Evolutionary conservation across 2,329 filamentous ascomycete species (phyloP).

Genomic region (Chaetomiaceae sp.): DNA sequence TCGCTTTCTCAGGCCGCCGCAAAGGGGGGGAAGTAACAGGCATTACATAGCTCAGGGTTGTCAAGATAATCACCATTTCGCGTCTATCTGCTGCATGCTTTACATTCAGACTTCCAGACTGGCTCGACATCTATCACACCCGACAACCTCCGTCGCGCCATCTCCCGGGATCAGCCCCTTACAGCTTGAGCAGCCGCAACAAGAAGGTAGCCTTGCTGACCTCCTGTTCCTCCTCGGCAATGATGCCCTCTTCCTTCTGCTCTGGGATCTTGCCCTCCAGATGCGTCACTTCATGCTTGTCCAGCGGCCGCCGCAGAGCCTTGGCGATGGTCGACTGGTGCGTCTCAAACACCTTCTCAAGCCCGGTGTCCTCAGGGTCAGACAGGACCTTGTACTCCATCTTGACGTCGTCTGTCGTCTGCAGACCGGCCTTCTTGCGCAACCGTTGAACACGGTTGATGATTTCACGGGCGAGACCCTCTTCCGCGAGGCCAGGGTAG

Average conservation of each 20-base stretch:
- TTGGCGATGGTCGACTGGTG: constrained; percentile 69
- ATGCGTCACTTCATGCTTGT: constrained; percentile 59
- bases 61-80: neutral
- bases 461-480: constrained; percentile 86
- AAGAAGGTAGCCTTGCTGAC: constrained; percentile 67
- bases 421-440: constrained; percentile 87
- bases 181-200: constrained; percentile 71
- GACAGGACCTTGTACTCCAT: constrained; percentile 85
- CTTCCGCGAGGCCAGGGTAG: constrained; percentile 79
- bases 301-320: constrained; percentile 69
- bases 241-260: constrained; percentile 53
- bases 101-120: constrained; percentile 5
- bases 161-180: constrained; percentile 25
- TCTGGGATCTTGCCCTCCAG: constrained; percentile 52
- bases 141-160: neutral
- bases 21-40: constrained; percentile 20
- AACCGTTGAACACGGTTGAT: constrained; percentile 89
- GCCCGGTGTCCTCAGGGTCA: constrained; percentile 71
- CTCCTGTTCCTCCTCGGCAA: constrained; percentile 79
- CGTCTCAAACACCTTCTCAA: constrained; percentile 64
- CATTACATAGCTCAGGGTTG: neutral
- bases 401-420: constrained; percentile 88
- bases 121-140: neutral
- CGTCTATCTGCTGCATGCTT: constrained; percentile 11
- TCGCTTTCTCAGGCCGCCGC: constrained; percentile 19